phyloP scores from a whole-genome alignment of 176 grass and related monocot species.

The Pontederia crassipes region DNA sequence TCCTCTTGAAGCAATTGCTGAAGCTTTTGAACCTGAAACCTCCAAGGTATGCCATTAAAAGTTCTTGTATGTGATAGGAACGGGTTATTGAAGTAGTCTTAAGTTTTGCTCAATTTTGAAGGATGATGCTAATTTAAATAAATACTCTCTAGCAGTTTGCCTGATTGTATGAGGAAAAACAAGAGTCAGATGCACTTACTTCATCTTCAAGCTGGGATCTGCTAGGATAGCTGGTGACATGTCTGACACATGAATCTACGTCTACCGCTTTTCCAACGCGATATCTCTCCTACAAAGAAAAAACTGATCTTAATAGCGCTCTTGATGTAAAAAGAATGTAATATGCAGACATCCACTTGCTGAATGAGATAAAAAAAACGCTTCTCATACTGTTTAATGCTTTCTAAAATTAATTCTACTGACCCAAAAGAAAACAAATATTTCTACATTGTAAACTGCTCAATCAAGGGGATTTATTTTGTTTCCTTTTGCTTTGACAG shows the following conservation, averaged over 20 bases:
- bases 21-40: slow-evolving; percentile 50
- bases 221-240: slow-evolving; percentile 14
- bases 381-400: too few relatives aligned
- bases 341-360: background rate
- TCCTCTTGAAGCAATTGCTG: slow-evolving; percentile 63
- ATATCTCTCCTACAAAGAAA: background rate
- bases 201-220: slow-evolving; percentile 68
- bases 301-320: background rate
- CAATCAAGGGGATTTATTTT: too few relatives aligned
- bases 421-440: too few relatives aligned
- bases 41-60: background rate
- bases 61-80: background rate
- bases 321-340: background rate
- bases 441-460: too few relatives aligned
- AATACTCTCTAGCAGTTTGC: background rate
- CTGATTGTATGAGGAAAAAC: background rate
- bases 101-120: background rate
- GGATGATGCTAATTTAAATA: background rate
- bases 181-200: slow-evolving; percentile 24
- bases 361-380: too few relatives aligned
- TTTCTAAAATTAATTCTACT: too few relatives aligned
- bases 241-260: slow-evolving; percentile 13
- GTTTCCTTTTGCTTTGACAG: too few relatives aligned
- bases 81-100: background rate
- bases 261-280: slow-evolving; percentile 11